Evolutionary conservation across 306 rosid genomes (phyloP).

Genomic region (Cyclanthera cordifolia): DNA sequence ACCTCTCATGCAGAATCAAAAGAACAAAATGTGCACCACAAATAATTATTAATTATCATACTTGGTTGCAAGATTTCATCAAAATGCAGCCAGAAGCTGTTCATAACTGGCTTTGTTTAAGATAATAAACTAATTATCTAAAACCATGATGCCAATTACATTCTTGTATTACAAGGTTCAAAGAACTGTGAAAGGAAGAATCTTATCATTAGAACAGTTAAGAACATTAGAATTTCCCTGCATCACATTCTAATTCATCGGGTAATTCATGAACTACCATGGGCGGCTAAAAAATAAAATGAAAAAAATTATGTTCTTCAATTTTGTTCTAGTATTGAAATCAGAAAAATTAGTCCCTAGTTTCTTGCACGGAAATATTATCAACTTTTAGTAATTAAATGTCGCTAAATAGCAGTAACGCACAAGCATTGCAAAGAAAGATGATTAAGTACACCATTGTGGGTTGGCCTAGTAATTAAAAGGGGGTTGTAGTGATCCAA

Average conservation of each 20-base stretch:
- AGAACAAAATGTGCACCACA: conserved; percentile 9
- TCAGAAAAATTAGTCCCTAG: background rate
- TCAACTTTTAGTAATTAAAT: background rate
- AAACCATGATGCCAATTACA: background rate
- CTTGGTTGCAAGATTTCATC: background rate
- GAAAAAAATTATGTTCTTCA: background rate
- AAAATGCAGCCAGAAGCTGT: background rate
- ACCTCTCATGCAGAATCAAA: background rate
- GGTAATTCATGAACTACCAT: background rate
- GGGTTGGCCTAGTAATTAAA: no score
- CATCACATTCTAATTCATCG: background rate
- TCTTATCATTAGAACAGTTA: background rate
- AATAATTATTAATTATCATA: background rate
- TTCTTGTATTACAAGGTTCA: background rate
- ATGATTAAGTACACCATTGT: background rate
- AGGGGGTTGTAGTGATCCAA: no score
- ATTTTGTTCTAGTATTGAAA: background rate
- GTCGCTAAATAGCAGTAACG: background rate
- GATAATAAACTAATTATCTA: background rate
- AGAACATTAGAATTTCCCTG: background rate
- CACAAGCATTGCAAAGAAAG: conserved; percentile 8
- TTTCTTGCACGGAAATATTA: background rate
- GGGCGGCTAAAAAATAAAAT: background rate
- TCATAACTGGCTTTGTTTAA: background rate
- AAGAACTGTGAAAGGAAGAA: background rate